Base-by-base conservation (phyloP, 371 early-diverging fungal genomes). In the Umbelopsis sp. region DNA sequence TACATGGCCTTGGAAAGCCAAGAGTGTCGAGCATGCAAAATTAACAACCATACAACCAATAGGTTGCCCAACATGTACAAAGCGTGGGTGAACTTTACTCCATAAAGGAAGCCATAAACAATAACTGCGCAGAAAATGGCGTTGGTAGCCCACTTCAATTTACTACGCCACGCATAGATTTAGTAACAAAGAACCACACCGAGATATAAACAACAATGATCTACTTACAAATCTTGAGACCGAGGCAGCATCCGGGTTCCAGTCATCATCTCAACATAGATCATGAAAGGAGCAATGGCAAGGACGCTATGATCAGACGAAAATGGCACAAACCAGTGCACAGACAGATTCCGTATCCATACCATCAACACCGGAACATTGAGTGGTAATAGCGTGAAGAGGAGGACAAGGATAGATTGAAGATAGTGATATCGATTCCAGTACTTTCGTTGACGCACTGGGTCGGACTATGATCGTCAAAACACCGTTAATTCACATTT, bases 281-380 rank as follows among this genome's bases (percentile, higher is more conserved):
- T 66, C 64, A 88, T 78, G 37, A 87, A 84, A 0, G 90, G 88
- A 4, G 84, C 84, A 57, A 89, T 83, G 11, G 85, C 82, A 29
- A 83, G 69, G 18, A 87, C 74, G 64, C 77, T 83, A 66, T 89
- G 88, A 62, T 89, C 90, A 1, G 87, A 81, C 2, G 80, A 81
- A 67, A 87, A 86, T 0, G 87, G 87, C 8, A 77, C 83, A 68
- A 81, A 84, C 90, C 90, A 89, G 63, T 86, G 83, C 6, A 85
- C 87, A 11, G 85, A 81, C 12, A 88, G 68, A 73, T 89, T 89
- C 25, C 90, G 74, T 67, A 86, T 83, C 87, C 88, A 89, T 11
- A 87, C 88, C 70, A 89, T 76, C 46, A 89, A 65, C 12, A 84
- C 83, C 1, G 90, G 90, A 7, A 85, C 50, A 70, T 78, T 80